Evolutionary conservation across 805 yeast species (phyloP), one percentile per base, ranked within the genome.

Genomic region (Henningerozyma blattae): DNA sequence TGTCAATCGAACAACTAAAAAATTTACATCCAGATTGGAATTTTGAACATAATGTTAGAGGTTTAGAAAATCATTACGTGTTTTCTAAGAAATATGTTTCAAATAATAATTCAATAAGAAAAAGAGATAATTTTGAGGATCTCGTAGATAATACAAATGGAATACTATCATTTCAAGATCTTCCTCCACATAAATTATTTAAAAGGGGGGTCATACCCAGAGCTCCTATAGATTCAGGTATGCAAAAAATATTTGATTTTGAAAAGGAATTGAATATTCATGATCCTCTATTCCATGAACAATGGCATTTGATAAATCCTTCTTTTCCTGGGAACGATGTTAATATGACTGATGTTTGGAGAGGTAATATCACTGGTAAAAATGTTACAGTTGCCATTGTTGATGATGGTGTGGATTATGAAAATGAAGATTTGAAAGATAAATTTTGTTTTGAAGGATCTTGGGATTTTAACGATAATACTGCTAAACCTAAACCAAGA

Each of bases 341-440:
- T 34, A 89, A 91, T 48, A 89, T 86, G 12, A 58, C 82, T 1
- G 86, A 82, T 0, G 75, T 85, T 10, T 91, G 98, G 98, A 62
- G 65, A 20, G 74, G 75, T 38, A 81, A 79, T 32, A 72, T 80
- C 36, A 79, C 91, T 0, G 98, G 98, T 1, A 56, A 66, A 25
- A 89, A 91, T 4, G 67, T 84, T 5, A 84, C 82, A 1, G 78
- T 87, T 1, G 95, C 96, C 2, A 70, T 91, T 27, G 80, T 91
- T 0, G 98, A 91, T 57, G 98, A 91, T 58, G 98, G 98, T 1
- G 57, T 91, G 18, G 98, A 91, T 59, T 77, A 70, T 51, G 82
- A 80, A 35, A 75, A 76, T 48, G 69, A 65, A 2, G 97, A 91
- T 58, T 62, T 91, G 39, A 61, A 63, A 20, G 72, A 64, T 27